Conservation (phyloP, 495 filamentous ascomycete species). For the Aspergillus campestris region DNA sequence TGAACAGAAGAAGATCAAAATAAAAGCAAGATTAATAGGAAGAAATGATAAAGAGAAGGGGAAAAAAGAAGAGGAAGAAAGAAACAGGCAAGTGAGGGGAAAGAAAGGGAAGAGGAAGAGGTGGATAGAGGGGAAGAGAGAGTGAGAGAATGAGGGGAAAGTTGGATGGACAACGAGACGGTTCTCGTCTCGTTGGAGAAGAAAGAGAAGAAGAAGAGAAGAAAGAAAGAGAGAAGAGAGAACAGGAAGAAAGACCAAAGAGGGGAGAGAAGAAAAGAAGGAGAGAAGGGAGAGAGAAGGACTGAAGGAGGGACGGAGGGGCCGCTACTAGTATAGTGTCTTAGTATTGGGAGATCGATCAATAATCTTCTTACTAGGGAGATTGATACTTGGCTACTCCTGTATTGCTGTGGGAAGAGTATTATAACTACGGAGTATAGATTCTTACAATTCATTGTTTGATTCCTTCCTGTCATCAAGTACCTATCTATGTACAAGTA, state of each 20-base stretch:
- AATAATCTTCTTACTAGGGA: too few species aligned
- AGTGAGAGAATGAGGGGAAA: slow-evolving; percentile 7
- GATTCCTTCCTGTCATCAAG: too few species aligned
- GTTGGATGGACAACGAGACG: slow-evolving; percentile 8
- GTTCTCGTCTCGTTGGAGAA: slow-evolving; percentile 18
- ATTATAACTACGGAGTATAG: too few species aligned
- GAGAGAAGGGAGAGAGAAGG: slow-evolving; percentile 4
- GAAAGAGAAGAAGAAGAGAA: slow-evolving; percentile 9
- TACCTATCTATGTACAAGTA: too few species aligned
- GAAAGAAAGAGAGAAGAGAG: slow-evolving; percentile 1
- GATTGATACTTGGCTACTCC: too few species aligned
- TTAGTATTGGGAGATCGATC: neutral
- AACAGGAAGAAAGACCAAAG: too few species aligned
- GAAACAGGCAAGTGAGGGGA: slow-evolving; percentile 6
- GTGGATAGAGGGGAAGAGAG: neutral
- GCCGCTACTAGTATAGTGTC: too few species aligned
- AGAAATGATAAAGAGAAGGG: slow-evolving; percentile 9
- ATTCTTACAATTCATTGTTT: too few species aligned
- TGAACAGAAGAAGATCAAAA: neutral
- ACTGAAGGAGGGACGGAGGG: neutral
- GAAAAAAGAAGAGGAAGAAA: slow-evolving; percentile 3
- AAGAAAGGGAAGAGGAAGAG: slow-evolving; percentile 6
- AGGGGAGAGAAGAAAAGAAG: slow-evolving; percentile 3
- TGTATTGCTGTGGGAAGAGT: too few species aligned
- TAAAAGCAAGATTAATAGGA: slow-evolving; percentile 6